Evolutionary conservation across 176 grass and related monocot species (phyloP), one percentile per base, ranked within the genome.

Genomic region (Triticum timopheevii): DNA sequence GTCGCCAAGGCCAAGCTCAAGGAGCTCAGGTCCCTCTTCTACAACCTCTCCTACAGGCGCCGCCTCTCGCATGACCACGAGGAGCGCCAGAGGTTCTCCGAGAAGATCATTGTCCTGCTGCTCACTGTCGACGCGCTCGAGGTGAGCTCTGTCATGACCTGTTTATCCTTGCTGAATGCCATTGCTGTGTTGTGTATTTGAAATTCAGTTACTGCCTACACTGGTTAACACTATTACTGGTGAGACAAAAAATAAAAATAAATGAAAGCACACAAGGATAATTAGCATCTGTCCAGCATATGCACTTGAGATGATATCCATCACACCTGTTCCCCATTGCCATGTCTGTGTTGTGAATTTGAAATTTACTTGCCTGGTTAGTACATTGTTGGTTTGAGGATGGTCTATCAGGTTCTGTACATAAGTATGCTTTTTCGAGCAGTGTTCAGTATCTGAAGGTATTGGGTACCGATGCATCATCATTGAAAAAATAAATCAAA

Each of bases 81-180:
- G 13, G 96, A 95, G 77, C 83, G 35, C 80, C 96, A 95, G 23
- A 92, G 90, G 86, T 98, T 98, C 83, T 82, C 86, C 8, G 93
- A 98, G 93, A 98, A 93, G 80, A 95, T 98, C 49, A 92, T 95
- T 61, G 93, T 98, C 34, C 93, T 98, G 62, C 91, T 98, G 4
- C 90, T 98, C 45, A 98, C 93, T 1, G 90, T 98, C 1, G 93
- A 98, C 22, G 88, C 87, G 3, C 92, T 98, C 5, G 91, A 98
- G 96, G 96, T 98, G 89, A 87, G 44, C 81, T 49, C 36, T 0
- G 10, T 15, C 8, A 10, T 16, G 24, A 11, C 61, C 2, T 75
- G 7, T 74, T 61, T 69, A 13, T 27, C 27, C 17, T 2, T 39
- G 59, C 7, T 20, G 8, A n/a, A 0, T 39, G 59, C 6, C 22